Base-by-base conservation (phyloP, 805 yeast species). In the Tetrapisispora arboricola region DNA sequence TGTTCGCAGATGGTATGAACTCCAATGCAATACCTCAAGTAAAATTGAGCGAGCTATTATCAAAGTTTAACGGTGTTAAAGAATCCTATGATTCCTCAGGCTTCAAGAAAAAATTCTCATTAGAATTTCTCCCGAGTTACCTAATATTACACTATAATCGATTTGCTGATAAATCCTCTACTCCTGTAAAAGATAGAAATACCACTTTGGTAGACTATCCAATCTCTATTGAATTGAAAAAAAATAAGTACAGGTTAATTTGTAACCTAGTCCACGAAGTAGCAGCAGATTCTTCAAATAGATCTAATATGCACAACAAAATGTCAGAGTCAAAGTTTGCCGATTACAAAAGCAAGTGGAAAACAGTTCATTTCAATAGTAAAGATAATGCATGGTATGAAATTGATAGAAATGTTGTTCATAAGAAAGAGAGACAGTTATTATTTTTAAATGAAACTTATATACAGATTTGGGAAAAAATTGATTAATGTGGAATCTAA, bases 161-260 rank as follows among this genome's bases (percentile, higher is more conserved):
- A 43, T 67, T 74, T 42, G 67, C 65, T 20, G 50, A 57, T 12
- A 57, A 58, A 10, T 50, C 60, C 18, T 51, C 65, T 0, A 42
- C 42, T 11, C 53, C 55, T 1, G 57, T 68, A 10, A 67, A 67
- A 32, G 66, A 66, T 42, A 55, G 74, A 41, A 79, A 77, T 49
- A 76, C 77, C 25, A 79, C 83, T 1, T 70, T 81, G 22, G 80
- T 84, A 3, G 76, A 73, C 35, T 80, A 76, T 51, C 73, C 79
- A 7, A 62, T 49, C 15, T 45, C 43, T 27, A 22, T 62, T 66
- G 48, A 68, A 55, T 46, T 66, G 55, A 49, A 54, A 2, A 42
- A 49, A 2, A 38, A 54, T 18, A 48, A 45, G n/a, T 68, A 81
- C 55, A 62, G 58, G 33, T 51, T 80, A 15, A 48, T 73, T 0